phyloP scores from a whole-genome alignment of 2,329 filamentous ascomycete genomes.

The Phoma sp. region DNA sequence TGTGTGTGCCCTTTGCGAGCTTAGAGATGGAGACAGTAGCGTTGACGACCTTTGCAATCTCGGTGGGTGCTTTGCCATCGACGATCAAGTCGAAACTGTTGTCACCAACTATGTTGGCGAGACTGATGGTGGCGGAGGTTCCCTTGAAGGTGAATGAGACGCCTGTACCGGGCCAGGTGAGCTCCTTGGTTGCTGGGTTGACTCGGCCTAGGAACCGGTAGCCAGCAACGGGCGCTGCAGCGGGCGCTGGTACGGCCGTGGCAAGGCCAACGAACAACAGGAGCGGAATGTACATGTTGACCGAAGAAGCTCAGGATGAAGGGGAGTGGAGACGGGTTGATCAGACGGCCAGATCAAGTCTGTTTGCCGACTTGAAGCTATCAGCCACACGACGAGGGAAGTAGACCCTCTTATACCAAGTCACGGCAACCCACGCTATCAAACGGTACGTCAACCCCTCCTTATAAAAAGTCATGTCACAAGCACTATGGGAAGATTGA shows the following conservation, averaged over 20 bases:
- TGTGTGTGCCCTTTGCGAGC: constrained; percentile 45
- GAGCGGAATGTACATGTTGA: constrained; percentile 4
- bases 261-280: constrained; percentile 6
- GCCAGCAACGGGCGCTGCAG: not conserved
- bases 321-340: not conserved
- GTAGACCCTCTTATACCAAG: too few relatives aligned
- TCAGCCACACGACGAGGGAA: too few relatives aligned
- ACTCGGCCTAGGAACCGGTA: constrained; percentile 48
- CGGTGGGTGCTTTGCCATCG: constrained; percentile 32
- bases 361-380: too few relatives aligned
- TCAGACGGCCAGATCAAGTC: not conserved
- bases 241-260: constrained; percentile 3
- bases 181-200: constrained; percentile 51
- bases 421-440: too few relatives aligned
- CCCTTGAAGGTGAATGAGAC: constrained; percentile 52
- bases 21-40: constrained; percentile 41
- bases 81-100: constrained; percentile 46
- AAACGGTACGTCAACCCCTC: not conserved
- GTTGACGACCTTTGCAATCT: constrained; percentile 38
- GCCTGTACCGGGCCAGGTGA: constrained; percentile 56
- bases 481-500: constrained; percentile 5
- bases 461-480: constrained; percentile 1
- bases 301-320: not conserved
- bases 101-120: constrained; percentile 41
- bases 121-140: constrained; percentile 47